phyloP scores from a whole-genome alignment of 2,329 filamentous ascomycete genomes.

The Alternaria sp. region DNA sequence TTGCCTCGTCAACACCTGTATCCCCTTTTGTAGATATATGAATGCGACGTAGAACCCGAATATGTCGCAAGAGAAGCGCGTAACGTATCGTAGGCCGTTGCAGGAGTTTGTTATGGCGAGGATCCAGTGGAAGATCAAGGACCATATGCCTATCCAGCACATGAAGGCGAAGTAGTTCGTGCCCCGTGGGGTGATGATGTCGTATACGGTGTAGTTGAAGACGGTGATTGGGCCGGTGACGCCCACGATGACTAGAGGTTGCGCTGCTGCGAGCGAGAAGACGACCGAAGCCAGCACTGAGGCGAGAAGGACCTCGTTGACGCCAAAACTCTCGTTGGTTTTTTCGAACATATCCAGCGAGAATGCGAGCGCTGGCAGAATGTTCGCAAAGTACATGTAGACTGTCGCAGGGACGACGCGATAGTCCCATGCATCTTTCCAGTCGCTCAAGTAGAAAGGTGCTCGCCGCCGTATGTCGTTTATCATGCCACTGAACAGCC shows the following conservation, averaged over 20 bases:
- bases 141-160: conserved; percentile 91
- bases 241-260: conserved; percentile 88
- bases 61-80: conserved; percentile 89
- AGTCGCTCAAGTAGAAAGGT: conserved; percentile 83
- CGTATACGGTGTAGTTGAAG: conserved; percentile 93
- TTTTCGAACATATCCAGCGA: conserved; percentile 93
- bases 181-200: conserved; percentile 79
- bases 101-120: conserved; percentile 85
- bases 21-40: conserved; percentile 89
- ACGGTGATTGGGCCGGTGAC: conserved; percentile 93
- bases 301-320: conserved; percentile 88
- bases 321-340: conserved; percentile 82
- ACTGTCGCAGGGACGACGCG: conserved; percentile 83
- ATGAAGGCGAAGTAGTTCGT: conserved; percentile 89
- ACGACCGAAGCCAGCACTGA: conserved; percentile 84
- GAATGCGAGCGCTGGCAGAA: conserved; percentile 85
- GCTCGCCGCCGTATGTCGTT: conserved; percentile 76
- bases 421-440: conserved; percentile 89
- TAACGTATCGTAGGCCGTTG: conserved; percentile 88
- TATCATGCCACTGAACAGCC: conserved; percentile 78
- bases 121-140: conserved; percentile 82
- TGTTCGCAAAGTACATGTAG: conserved; percentile 96
- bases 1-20: conserved; percentile 81
- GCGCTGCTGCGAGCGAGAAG: conserved; percentile 79
- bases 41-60: conserved; percentile 94